Evolutionary conservation across 1,139 yeast species (phyloP), one percentile per base, ranked within the genome.

Genomic region (Yamadazyma buinensis): DNA sequence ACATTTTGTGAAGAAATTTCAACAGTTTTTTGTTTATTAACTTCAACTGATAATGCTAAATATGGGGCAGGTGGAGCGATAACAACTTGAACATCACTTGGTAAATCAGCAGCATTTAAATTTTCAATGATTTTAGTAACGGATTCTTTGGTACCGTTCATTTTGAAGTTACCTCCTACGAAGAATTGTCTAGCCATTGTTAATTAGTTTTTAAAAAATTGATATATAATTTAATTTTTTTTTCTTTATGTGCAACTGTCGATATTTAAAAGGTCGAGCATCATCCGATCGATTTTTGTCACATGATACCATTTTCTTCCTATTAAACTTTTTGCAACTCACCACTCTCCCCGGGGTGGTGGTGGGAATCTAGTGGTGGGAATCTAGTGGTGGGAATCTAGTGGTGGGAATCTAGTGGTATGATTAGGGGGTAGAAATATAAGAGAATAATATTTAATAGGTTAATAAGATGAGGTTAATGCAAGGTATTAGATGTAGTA

Each of bases 141-240:
- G 57, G 95, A 84, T 55, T 77, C 78, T 69, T 80, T 82, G 61
- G 95, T 73, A 62, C 99, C 98, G 78, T 92, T 94, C 88, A 94
- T 84, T 72, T 92, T 92, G 78, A 92, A 90, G 88, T 92, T 92
- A 59, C 97, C 98, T 55, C 97, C 98, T 57, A 84, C 90, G 63
- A 92, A 88, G 75, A 90, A 90, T 71, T 81, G 84, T 75, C 98
- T 88, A 64, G 95, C 80, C 95, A 61, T 61, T 15, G 15, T 30
- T 17, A 17, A 5, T 17, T 17, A 17, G 5, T 17, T 5, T 17
- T 17, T 23, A 11, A 20, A 8, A 20, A 20, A n/a, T n/a, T n/a
- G n/a, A n/a, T n/a, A n/a, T n/a, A n/a, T n/a, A n/a, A n/a, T n/a
- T n/a, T n/a, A n/a, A n/a, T n/a, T n/a, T n/a, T n/a, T n/a, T n/a